A percentile compares a stretch with the other conserved stretches of the same genome.
Evolutionary conservation across 768 basidiomycete genomes (phyloP).

Genomic region (Collybia nuda): DNA sequence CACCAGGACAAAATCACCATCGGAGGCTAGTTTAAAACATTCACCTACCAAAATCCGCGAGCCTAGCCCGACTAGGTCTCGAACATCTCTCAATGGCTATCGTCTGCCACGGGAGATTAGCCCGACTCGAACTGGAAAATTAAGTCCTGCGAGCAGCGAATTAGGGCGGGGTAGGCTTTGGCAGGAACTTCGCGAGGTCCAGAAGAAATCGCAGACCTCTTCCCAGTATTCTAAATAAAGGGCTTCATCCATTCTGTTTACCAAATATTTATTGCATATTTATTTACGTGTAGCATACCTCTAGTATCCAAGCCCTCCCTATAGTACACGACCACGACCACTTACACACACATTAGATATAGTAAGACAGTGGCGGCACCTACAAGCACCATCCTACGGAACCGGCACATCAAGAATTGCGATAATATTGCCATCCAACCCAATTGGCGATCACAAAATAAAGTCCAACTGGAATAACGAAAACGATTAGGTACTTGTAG

Average conservation of each 20-base stretch:
- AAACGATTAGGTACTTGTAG: constrained; percentile 84
- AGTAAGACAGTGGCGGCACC: too few species aligned
- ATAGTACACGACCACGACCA: neutral
- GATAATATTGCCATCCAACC: constrained; percentile 98
- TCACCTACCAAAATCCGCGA: constrained; percentile 24
- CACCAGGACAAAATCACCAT: constrained; percentile 32
- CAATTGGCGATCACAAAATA: constrained; percentile 98
- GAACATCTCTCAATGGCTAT: constrained; percentile 3
- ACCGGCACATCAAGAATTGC: constrained; percentile 64
- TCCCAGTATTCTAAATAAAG: constrained; percentile 40
- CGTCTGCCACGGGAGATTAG: constrained; percentile 11
- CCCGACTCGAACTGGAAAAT: constrained; percentile 15
- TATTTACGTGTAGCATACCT: constrained; percentile 1
- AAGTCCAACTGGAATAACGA: constrained; percentile 77
- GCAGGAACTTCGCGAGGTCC: constrained; percentile 54
- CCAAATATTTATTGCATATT: constrained; percentile 18
- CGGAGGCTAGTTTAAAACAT: constrained; percentile 32
- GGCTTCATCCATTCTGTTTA: constrained; percentile 25
- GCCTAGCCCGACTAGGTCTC: constrained; percentile 21
- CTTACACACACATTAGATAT: constrained; percentile 8
- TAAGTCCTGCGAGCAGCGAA: constrained; percentile 32
- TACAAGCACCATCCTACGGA: too few species aligned
- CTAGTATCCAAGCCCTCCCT: constrained; percentile 3
- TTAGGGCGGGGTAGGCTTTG: constrained; percentile 46
- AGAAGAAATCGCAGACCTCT: constrained; percentile 42